phyloP scores from a whole-genome alignment of 1,284 basidiomycete species.

The Athelia psychrophila region DNA sequence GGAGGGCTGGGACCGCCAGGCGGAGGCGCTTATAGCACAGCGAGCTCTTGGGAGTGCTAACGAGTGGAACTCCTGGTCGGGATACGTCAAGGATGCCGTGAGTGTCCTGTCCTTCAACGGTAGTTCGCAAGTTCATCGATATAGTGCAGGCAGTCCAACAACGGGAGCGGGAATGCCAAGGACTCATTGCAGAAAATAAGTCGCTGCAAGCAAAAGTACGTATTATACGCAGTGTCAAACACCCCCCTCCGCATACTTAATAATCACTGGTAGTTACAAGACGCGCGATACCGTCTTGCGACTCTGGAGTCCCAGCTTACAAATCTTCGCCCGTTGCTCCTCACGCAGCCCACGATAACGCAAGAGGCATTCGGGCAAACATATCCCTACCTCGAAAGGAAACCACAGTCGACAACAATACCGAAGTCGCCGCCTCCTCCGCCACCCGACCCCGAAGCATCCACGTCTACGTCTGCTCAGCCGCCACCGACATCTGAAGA shows the following conservation, averaged over 20 bases:
- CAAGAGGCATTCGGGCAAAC: not conserved
- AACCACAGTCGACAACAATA: not conserved
- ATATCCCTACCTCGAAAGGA: not conserved
- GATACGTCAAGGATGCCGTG: slow-evolving; percentile 19
- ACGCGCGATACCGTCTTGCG: slow-evolving; percentile 39
- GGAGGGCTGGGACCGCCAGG: slow-evolving; percentile 56
- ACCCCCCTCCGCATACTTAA: not conserved
- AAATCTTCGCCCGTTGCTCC: slow-evolving; percentile 52
- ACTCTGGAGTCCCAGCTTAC: slow-evolving; percentile 50
- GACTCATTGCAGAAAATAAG: slow-evolving; percentile 52
- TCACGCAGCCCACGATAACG: slow-evolving; percentile 42
- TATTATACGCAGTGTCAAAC: slow-evolving; percentile 24
- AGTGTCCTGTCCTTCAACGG: not conserved
- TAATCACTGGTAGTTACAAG: slow-evolving; percentile 35
- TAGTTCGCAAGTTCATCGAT: not conserved
- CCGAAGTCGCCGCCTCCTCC: not conserved
- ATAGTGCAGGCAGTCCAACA: slow-evolving; percentile 37
- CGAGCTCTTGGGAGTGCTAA: slow-evolving; percentile 31
- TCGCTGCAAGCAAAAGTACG: slow-evolving; percentile 52
- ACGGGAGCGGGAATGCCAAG: slow-evolving; percentile 41
- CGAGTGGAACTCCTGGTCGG: slow-evolving; percentile 39
- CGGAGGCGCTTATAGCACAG: slow-evolving; percentile 58
- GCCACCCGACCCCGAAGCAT: not conserved
- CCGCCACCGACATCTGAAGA: not conserved
- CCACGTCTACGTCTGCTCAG: not conserved